These are phyloP conservation scores for Fusarium hainanense DNA, from an alignment of 2,329 filamentous ascomycete species.

Conservation along the genomic window DNA sequence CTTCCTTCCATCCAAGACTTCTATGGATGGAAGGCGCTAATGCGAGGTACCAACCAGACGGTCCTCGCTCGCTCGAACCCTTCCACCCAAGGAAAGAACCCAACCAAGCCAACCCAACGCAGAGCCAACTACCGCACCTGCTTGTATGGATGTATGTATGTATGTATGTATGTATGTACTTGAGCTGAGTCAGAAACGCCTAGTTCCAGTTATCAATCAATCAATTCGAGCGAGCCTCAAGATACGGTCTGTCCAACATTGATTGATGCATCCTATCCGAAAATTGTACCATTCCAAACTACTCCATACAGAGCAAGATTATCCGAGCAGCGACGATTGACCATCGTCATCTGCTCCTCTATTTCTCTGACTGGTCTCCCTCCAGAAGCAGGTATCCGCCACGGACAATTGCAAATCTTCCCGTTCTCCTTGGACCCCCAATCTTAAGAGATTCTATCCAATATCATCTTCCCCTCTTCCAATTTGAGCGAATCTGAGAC, in stretches of 20 bases:
- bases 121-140: slow-evolving; percentile 19
- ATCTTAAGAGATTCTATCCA: slow-evolving; percentile 29
- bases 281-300: neutral
- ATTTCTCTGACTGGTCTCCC: slow-evolving; percentile 17
- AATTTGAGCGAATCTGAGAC: slow-evolving; percentile 22
- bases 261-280: neutral
- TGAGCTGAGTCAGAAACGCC: neutral
- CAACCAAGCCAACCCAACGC: slow-evolving; percentile 12
- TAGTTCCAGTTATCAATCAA: neutral
- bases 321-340: slow-evolving; percentile 1
- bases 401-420: slow-evolving; percentile 41
- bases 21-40: slow-evolving; percentile 36
- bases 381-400: slow-evolving; percentile 29
- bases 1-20: slow-evolving; percentile 22
- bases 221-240: neutral
- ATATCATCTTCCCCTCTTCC: slow-evolving; percentile 37
- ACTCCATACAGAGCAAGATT: slow-evolving; percentile 16
- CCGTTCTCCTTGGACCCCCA: slow-evolving; percentile 34
- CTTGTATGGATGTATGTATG: neutral
- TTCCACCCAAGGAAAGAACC: slow-evolving; percentile 25
- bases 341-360: slow-evolving; percentile 32
- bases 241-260: slow-evolving; percentile 5
- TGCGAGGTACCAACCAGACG: slow-evolving; percentile 42
- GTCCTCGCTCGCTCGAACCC: slow-evolving; percentile 30
- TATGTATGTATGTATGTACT: neutral